Evolutionary conservation across 2,329 filamentous ascomycete genomes (phyloP).

Genomic region (Pestalotiopsis sp.): DNA sequence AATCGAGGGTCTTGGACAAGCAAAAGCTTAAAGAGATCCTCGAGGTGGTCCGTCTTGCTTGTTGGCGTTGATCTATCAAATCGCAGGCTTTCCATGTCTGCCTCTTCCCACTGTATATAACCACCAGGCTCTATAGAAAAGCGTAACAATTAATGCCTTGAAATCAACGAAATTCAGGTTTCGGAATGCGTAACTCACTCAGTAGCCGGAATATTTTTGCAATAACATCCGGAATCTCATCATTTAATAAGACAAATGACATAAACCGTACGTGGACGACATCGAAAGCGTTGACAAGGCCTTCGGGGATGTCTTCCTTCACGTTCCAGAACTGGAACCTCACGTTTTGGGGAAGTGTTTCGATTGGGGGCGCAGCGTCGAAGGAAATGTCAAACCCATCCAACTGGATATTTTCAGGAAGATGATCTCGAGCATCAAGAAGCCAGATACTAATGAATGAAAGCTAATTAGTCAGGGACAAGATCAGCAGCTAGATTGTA

Average conservation of each 20-base stretch:
- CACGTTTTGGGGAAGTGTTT: conserved; percentile 17
- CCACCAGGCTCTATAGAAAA: conserved; percentile 24
- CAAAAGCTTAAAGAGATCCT: conserved; percentile 12
- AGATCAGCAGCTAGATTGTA: too few species aligned
- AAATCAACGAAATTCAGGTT: too few species aligned
- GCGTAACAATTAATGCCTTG: too few species aligned
- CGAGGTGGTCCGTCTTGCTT: conserved; percentile 11
- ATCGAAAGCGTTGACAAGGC: not conserved
- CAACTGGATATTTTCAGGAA: conserved; percentile 16
- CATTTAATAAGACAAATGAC: not conserved
- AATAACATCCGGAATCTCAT: not conserved
- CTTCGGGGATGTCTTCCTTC: not conserved
- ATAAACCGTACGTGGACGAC: not conserved
- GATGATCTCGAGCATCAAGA: conserved; percentile 10
- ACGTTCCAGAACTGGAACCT: not conserved
- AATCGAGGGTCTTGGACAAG: conserved; percentile 11
- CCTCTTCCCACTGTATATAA: conserved; percentile 24
- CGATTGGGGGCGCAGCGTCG: conserved; percentile 20
- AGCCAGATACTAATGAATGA: conserved; percentile 17
- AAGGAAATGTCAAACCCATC: conserved; percentile 27
- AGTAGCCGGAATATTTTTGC: conserved; percentile 21
- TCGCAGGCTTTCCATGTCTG: conserved; percentile 15
- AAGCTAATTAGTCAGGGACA: too few species aligned
- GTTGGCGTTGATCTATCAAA: conserved; percentile 15
- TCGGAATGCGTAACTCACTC: conserved; percentile 14